These are phyloP conservation scores for Canavalia ensiformis DNA, from an alignment of 306 rosid genomes.

Conservation along the genomic window DNA sequence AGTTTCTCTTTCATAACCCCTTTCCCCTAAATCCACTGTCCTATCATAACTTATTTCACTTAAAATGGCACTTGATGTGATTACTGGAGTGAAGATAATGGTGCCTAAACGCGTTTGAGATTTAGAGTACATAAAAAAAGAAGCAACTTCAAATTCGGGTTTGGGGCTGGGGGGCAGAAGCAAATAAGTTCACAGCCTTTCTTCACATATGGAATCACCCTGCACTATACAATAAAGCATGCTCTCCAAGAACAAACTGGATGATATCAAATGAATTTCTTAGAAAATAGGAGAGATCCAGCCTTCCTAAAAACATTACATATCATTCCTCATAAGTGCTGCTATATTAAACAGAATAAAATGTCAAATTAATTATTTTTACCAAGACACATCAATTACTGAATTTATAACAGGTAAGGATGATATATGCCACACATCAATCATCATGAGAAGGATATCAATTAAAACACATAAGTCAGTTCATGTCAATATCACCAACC, in stretches of 20 bases:
- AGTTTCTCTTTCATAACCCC: not conserved
- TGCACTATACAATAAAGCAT: not conserved
- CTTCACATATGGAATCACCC: not conserved
- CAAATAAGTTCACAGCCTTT: not conserved
- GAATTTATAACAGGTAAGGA: slow-evolving; percentile 19
- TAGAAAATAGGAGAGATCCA: not conserved
- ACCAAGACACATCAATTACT: slow-evolving; percentile 18
- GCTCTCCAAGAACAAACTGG: slow-evolving; percentile 31
- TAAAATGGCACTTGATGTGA: not conserved
- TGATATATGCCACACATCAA: not conserved
- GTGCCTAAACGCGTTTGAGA: not conserved
- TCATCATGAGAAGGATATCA: not conserved
- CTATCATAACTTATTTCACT: not conserved
- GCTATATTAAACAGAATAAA: slow-evolving; percentile 14
- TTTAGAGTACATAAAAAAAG: too few relatives aligned
- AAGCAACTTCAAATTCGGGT: too few relatives aligned
- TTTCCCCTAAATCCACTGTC: not conserved
- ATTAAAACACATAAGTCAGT: slow-evolving; percentile 21
- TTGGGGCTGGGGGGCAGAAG: not conserved
- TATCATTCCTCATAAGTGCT: not conserved
- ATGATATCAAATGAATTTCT: slow-evolving; percentile 18
- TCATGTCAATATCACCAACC: slow-evolving; percentile 63
- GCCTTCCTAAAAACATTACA: slow-evolving; percentile 9
- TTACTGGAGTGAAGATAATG: slow-evolving; percentile 27
- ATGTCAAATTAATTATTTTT: not conserved